A percentile compares a stretch with the other conserved stretches of the same genome.
Evolutionary conservation across 148 eudicot genomes (phyloP).

Genomic region (Arctostaphylos glauca): DNA sequence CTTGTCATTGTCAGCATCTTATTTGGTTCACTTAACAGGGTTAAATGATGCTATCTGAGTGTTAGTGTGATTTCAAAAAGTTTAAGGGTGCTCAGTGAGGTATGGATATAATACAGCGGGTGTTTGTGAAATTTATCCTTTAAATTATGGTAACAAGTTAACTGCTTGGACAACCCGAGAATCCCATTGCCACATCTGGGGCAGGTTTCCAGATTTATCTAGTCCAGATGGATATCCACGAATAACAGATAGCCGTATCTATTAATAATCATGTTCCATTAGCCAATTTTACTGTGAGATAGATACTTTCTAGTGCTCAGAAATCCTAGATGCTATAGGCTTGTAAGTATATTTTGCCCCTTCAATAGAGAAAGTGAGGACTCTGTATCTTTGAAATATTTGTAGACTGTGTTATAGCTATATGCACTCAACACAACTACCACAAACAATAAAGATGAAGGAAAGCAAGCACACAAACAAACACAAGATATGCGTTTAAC

Average conservation of each 20-base stretch:
- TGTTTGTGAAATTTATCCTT: no score
- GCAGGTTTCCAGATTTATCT: background rate
- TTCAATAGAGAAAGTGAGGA: slow-evolving; percentile 9
- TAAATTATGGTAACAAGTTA: background rate
- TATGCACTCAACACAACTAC: background rate
- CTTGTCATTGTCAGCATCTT: background rate
- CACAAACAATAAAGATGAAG: background rate
- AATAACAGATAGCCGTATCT: background rate
- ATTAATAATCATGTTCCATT: background rate
- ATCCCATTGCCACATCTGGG: background rate
- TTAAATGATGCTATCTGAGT: no score
- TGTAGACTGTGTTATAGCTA: background rate
- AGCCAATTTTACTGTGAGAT: background rate
- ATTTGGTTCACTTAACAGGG: background rate
- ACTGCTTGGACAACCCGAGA: background rate
- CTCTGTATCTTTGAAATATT: background rate
- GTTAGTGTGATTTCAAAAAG: no score
- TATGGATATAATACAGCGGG: no score
- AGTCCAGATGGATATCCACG: background rate
- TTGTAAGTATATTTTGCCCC: background rate
- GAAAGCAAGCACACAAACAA: background rate
- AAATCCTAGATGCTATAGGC: background rate
- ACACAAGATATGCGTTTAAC: background rate
- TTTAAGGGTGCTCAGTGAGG: no score
- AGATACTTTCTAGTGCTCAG: background rate